Evolutionary conservation across 148 eudicot species (phyloP).

Genomic region (Fagopyrum esculentum): DNA sequence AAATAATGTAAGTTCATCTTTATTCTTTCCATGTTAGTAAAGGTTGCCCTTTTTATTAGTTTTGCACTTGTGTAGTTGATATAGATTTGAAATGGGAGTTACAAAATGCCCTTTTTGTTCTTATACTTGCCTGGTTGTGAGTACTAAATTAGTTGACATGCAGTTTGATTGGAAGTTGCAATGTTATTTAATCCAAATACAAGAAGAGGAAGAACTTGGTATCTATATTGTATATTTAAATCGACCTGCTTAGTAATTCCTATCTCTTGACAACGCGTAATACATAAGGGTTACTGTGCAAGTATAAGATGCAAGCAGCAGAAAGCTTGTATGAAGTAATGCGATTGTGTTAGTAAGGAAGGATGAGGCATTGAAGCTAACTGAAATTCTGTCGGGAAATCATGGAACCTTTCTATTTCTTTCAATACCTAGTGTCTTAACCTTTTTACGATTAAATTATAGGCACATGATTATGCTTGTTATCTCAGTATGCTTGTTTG

Average conservation of each 20-base stretch:
- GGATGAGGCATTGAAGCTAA: background rate
- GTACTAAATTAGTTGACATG: background rate
- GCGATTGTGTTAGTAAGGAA: background rate
- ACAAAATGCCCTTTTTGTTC: too few relatives aligned
- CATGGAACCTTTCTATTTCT: background rate
- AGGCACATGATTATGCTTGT: background rate
- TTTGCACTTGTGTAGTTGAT: background rate
- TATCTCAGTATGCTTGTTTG: background rate
- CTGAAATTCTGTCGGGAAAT: background rate
- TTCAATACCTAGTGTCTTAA: background rate
- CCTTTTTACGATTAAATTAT: background rate
- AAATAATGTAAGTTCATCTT: conserved; percentile 21
- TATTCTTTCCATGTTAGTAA: background rate
- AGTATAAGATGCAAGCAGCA: background rate
- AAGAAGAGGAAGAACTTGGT: background rate
- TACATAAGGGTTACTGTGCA: background rate
- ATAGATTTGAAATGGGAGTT: background rate
- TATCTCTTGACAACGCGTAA: too few relatives aligned
- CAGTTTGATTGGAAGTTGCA: background rate
- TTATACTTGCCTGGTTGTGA: background rate
- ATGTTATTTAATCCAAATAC: background rate
- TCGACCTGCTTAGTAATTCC: background rate
- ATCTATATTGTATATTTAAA: background rate
- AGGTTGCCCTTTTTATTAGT: background rate
- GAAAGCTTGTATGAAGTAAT: too few relatives aligned